Evolutionary conservation across 345 rosid species (phyloP), one percentile per base, ranked within the genome.

Genomic region (Moricandia arvensis): DNA sequence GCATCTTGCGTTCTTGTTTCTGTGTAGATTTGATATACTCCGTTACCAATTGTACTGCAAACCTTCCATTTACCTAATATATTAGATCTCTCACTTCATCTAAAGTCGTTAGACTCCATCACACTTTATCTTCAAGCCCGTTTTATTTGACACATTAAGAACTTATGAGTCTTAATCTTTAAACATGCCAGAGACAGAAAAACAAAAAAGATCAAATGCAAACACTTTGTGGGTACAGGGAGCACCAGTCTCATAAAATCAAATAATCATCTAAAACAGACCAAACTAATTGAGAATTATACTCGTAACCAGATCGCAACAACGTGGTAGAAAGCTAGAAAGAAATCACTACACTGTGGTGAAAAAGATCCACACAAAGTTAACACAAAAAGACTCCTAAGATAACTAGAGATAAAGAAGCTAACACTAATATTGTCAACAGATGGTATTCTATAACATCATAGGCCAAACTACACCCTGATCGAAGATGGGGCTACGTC

Each of bases 401-500:
- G 63, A 49, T 59, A 33, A 71, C 80, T 71, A 77, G 67, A 49
- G 70, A 70, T 63, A 1, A 63, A 21, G 62, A 59, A 78, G 68
- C 69, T 66, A 37, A 66, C 73, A 78, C 77, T 72, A 70, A 51
- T 60, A 71, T 12, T 26, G 59, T 77, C 73, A 78, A 72, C 67
- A 66, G 72, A 47, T 65, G 29, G 18, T 29, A 3, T 38, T 65
- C 76, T 49, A 72, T 71, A 35, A 35, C 62, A 66, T 13, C 62
- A 24, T 24, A 30, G 9, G 18, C 66, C 79, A 43, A 63, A 66
- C 76, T 76, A 69, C 45, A 41, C 49, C 45, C 37, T 66, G 45
- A 43, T 53, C 64, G 63, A 70, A 63, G 72, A 43, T 66, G 24
- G 13, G 63, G 58, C 77, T 78, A 95, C 7, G 96, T 90, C 17